These are phyloP conservation scores for Erodium texanum DNA, from an alignment of 441 rosid genomes.

Conservation along the genomic window DNA sequence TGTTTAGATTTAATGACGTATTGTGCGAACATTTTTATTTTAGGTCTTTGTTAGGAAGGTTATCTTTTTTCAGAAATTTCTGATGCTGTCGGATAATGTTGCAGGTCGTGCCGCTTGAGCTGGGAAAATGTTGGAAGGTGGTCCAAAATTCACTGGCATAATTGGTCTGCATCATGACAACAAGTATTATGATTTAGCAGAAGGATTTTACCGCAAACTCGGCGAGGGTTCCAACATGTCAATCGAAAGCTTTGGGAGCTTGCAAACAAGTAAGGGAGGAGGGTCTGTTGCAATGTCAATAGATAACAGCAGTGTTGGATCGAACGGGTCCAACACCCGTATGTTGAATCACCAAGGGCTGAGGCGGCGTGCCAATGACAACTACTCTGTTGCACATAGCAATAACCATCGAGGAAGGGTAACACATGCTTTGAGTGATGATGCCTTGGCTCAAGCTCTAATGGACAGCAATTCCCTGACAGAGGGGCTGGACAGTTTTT, in stretches of 20 bases:
- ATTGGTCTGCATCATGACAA: conserved; percentile 25
- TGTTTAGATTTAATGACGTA: neutral
- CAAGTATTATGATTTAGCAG: conserved; percentile 18
- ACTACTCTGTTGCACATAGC: conserved; percentile 31
- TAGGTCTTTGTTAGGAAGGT: neutral
- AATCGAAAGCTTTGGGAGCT: conserved; percentile 24
- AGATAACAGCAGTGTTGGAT: conserved; percentile 24
- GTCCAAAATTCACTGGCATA: conserved; percentile 26
- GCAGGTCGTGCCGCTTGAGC: neutral
- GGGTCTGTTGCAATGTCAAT: conserved; percentile 26
- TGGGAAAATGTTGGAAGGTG: conserved; percentile 28
- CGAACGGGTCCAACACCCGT: conserved; percentile 26
- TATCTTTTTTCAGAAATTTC: neutral
- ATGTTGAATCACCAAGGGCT: conserved; percentile 30
- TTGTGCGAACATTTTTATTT: neutral
- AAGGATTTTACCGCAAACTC: conserved; percentile 28
- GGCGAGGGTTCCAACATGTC: conserved; percentile 34
- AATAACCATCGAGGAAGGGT: conserved; percentile 33
- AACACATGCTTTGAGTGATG: conserved; percentile 28
- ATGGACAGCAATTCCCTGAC: conserved; percentile 37
- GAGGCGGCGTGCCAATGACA: conserved; percentile 22
- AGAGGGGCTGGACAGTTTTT: conserved; percentile 28
- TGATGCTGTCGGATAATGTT: conserved; percentile 19
- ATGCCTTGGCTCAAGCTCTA: conserved; percentile 32
- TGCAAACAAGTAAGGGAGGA: conserved; percentile 29